Base-by-base conservation (phyloP, 306 rosid species). In the Astragalus membranaceus region DNA sequence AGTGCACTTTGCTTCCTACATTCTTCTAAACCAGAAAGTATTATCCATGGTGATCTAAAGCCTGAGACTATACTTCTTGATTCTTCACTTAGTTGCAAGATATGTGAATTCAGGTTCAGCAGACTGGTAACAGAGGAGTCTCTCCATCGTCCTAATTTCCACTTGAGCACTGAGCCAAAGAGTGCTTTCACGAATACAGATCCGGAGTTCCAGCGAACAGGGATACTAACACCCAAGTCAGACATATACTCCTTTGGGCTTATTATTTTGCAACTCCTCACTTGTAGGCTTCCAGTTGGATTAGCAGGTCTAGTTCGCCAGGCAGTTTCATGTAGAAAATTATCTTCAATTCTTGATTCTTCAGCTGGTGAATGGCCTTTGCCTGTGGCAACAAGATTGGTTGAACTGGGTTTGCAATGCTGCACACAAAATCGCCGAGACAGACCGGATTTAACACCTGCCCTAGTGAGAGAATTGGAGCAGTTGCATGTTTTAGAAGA, bases 1-100 rank as follows among this genome's bases (percentile, higher is more conserved):
- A 89, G 91, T 60, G 98, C 88, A 47, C 98, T 92, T 64, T 86
- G 89, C 87, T 88, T 92, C 85, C 83, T 92, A 82, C 98, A 92
- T 82, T 86, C 92, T 30, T 88, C 86, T 35, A 86, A 86, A 59
- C 96, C 96, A 17, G 92, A 92, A 49, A 81, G 82, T 71, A 82
- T 86, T 69, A 82, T 88, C 75, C 98, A 92, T 69, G 96, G 98
- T 66, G 83, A 86, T 77, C 84, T 89, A 78, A 92, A 85, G 68
- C 98, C 86, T 13, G 89, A 81, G 68, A 85, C 65, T 64, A 79
- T 92, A 69, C 83, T 82, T 8, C 82, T 92, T 44, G 89, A 88
- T 77, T 82, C 92, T 26, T 83, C 72, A 51, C 88, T 92, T 43
- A 54, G 86, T 67, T 89, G 92, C 91, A 92, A 92, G 87, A 89